Evolutionary conservation across 1,284 basidiomycete genomes (phyloP), one percentile per base, ranked within the genome.

Genomic region (Prillingera fragicola): DNA sequence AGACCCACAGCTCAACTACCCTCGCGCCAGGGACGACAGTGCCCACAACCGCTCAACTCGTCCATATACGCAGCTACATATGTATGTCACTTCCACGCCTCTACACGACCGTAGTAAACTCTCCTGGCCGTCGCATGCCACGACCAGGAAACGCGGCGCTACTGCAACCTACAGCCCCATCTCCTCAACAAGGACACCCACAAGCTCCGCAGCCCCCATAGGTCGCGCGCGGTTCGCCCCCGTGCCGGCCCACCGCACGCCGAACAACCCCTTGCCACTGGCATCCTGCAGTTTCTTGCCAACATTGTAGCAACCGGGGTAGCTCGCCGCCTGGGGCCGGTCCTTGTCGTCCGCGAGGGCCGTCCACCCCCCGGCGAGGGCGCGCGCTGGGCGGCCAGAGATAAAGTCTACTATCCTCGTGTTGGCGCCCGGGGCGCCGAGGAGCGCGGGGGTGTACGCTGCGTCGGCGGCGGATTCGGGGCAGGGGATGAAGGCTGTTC

Each of bases 231-330:
- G 37, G 2, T 55, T 44, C 4, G 58, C 58, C 0, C 57, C 63
- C 35, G 58, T 53, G 5, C 65, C 65, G 2, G 65, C 58, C 65
- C 65, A 68, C 27, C 57, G 55, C 3, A 59, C 59, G 18, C 61
- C 65, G 38, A 46, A 68, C 1, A 56, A 54, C 21, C 37, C 29
- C 17, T 63, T 60, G 1, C 60, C 62, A 38, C 51, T 56, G 10
- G 34, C 40, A 42, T 59, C 57, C 38, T 59, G 40, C 14, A 68
- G 41, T 29, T 57, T 55, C 44, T 66, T 66, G 8, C 55, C 61
- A 1, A 51, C 39, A 31, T 65, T 62, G 38, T 68, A 68, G 0
- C 63, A 60, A 17, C 57, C 48, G 4, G 65, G 65, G 38, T 66
- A 68, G 14, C 49, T 49, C 0, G 63, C 60, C 2, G 41, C n/a